Evolutionary conservation across 192 early-diverging fungal species (phyloP).

Genomic region (Linnemannia exigua): DNA sequence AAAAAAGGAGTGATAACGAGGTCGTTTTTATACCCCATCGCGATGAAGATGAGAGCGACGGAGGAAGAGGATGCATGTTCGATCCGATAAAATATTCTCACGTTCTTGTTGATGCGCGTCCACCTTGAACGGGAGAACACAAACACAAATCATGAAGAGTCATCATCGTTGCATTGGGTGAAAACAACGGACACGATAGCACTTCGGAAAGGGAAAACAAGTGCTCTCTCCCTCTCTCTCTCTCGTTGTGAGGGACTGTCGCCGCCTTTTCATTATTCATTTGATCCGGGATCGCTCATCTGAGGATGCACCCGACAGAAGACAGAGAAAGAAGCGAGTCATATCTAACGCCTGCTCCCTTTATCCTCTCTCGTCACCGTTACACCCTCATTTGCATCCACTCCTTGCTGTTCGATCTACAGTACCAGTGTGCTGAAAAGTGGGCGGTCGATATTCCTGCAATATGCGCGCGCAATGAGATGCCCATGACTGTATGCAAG

Average conservation of each 20-base stretch:
- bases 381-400: background rate
- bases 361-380: background rate
- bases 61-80: background rate
- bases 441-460: background rate
- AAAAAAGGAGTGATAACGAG: background rate
- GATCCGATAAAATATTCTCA: constrained; percentile 1
- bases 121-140: background rate
- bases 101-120: background rate
- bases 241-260: background rate
- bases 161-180: background rate
- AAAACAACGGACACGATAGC: background rate
- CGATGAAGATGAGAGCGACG: background rate
- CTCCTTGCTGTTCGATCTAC: background rate
- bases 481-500: background rate
- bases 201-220: background rate
- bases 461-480: background rate
- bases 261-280: background rate
- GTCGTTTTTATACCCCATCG: background rate
- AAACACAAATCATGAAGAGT: background rate
- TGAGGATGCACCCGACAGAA: background rate
- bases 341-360: background rate
- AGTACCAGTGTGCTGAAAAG: background rate
- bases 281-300: constrained; percentile 9
- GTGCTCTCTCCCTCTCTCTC: background rate
- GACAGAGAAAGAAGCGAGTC: background rate